These are phyloP conservation scores for Lipomyces yarrowii DNA, from an alignment of 1,139 yeast genomes.

Conservation along the genomic window DNA sequence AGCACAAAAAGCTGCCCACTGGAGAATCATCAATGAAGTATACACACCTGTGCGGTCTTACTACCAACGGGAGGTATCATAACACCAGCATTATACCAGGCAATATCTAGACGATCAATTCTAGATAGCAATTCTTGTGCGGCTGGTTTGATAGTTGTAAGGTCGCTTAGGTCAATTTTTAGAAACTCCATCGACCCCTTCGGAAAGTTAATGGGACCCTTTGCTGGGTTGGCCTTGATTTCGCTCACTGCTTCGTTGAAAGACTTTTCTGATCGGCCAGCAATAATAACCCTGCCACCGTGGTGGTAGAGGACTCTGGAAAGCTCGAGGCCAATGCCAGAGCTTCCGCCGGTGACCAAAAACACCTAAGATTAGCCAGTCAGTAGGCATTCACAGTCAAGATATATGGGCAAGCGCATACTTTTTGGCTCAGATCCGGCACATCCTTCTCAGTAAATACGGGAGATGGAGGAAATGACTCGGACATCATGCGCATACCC, in stretches of 20 bases:
- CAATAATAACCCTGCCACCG: conserved; percentile 14
- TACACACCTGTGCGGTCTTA: conserved; percentile 35
- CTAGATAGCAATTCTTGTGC: conserved; percentile 42
- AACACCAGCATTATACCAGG: conserved; percentile 58
- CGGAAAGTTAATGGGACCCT: background rate
- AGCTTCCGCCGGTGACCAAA: conserved; percentile 18
- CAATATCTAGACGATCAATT: conserved; percentile 46
- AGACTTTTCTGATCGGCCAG: conserved; percentile 12
- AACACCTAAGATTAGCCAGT: conserved; percentile 4
- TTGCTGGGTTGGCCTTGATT: background rate
- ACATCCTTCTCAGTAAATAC: conserved; percentile 45
- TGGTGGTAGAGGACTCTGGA: conserved; percentile 10
- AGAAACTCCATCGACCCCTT: conserved; percentile 16
- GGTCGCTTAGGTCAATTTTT: conserved; percentile 10
- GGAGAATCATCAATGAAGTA: too few relatives aligned
- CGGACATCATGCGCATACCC: background rate
- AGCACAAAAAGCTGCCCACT: background rate
- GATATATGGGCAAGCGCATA: background rate
- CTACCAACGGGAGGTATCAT: conserved; percentile 49
- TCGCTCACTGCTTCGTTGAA: conserved; percentile 11
- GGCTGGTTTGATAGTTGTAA: conserved; percentile 47
- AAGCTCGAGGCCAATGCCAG: conserved; percentile 17
- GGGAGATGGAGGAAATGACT: conserved; percentile 36
- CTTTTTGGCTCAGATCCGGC: conserved; percentile 49
- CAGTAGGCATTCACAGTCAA: background rate